Evolutionary conservation across 345 rosid genomes (phyloP), one percentile per base, ranked within the genome.

Genomic region (Euphorbia lathyris): DNA sequence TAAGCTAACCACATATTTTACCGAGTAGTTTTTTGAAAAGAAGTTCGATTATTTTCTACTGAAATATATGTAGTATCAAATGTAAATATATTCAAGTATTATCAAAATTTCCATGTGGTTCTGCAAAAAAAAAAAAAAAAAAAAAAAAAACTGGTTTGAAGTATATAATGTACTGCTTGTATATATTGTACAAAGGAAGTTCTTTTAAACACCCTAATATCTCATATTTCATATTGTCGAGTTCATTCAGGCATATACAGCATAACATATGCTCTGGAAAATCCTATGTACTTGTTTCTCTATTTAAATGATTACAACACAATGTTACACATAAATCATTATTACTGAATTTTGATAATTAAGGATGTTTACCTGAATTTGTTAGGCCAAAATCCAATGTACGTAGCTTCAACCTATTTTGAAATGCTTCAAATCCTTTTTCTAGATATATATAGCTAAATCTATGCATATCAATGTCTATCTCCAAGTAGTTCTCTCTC

Each of bases 401-500:
- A 55, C 96, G 88, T 20, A 63, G 72, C 90, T 87, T 91, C 63
- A 94, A 85, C 76, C 91, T 84, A 72, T 88, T 86, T 62, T 89
- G 84, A 76, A 94, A 88, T 68, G 91, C 76, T 83, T 87, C 97
- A 68, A 93, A 86, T n/a, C 27, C 98, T 97, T 84, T 90, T 94
- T 77, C 97, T 79, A 42, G 98, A n/a, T n/a, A 86, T 52, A 94
- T 86, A 77, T 87, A 94, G 83, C 97, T 80, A 76, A 91, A 94
- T 80, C 97, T 88, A 72, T 94, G 98, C 92, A 94, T 90, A 81
- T 94, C 98, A 34, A 94, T 81, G 79, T 94, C 97, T 0, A 94
- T 85, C 86, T 91, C 97, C 0, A 94, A 81, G 87, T 90, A 91
- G 70, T 90, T 87, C 47, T 85, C 97, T 38, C 96, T 97, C 98